Percentiles rank a stretch among this genome's conserved stretches.
Evolutionary conservation across 345 rosid species (phyloP).

Genomic region (Hevea brasiliensis): DNA sequence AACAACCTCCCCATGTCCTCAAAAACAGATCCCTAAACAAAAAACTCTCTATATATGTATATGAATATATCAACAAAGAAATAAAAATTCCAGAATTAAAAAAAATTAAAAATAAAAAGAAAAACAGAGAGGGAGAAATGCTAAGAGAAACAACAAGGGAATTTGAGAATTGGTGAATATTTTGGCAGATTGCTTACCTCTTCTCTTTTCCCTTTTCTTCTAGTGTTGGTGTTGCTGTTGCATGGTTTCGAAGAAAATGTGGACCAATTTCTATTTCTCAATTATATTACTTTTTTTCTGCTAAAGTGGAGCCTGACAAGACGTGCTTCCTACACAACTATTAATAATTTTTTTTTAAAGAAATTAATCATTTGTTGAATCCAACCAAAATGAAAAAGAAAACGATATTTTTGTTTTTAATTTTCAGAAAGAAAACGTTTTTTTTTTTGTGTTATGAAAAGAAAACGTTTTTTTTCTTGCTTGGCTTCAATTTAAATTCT

Average conservation of each 20-base stretch:
- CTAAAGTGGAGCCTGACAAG: constrained; percentile 23
- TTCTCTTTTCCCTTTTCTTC: background rate
- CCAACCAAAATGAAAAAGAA: background rate
- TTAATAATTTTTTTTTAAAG: no score
- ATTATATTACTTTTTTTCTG: constrained; percentile 13
- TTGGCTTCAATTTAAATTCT: no score
- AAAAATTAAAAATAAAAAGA: no score
- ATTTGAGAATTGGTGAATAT: background rate
- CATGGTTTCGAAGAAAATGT: constrained; percentile 21
- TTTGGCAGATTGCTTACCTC: background rate
- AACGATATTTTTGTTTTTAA: background rate
- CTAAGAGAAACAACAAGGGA: background rate
- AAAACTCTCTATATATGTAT: background rate
- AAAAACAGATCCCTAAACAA: constrained; percentile 5
- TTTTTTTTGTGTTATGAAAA: no score
- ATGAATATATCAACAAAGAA: background rate
- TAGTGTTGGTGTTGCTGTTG: background rate
- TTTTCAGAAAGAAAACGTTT: no score
- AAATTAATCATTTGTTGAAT: constrained; percentile 5
- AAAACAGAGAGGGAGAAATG: background rate
- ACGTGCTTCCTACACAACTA: constrained; percentile 35
- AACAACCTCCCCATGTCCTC: constrained; percentile 87
- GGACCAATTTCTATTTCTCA: constrained; percentile 20
- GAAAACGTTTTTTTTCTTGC: no score
- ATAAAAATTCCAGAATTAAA: background rate